Evolutionary conservation across 352 stramenopile species (phyloP).

Genomic region (Lagenidium sp.): DNA sequence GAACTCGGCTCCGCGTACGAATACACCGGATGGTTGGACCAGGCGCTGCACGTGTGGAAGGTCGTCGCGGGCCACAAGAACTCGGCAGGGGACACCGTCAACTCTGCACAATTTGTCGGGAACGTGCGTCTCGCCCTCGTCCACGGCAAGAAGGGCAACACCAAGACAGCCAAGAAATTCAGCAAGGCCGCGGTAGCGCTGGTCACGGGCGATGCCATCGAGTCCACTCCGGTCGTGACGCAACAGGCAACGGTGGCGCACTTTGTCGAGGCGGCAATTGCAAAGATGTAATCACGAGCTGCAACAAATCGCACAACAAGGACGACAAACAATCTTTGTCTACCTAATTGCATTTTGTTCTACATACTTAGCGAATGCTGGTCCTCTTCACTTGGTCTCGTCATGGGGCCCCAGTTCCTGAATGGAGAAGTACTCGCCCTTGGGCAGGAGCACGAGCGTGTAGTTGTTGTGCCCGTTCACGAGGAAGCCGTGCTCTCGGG

Average conservation of each 20-base stretch:
- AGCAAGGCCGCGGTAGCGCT: constrained; percentile 31
- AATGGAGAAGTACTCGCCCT: constrained; percentile 64
- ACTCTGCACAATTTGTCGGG: constrained; percentile 24
- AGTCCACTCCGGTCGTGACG: neutral
- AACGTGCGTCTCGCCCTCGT: constrained; percentile 59
- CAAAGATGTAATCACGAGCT: constrained; percentile 14
- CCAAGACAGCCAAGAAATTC: constrained; percentile 59
- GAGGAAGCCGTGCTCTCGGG: constrained; percentile 65
- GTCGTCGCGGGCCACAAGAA: constrained; percentile 12
- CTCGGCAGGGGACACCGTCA: constrained; percentile 3
- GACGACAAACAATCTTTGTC: no score
- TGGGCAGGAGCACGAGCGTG: constrained; percentile 54
- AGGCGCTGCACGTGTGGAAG: constrained; percentile 61
- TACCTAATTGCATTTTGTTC: no score
- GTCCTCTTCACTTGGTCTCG: constrained; percentile 23
- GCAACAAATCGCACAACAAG: neutral
- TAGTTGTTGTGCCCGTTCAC: constrained; percentile 73
- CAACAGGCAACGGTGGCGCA: constrained; percentile 19
- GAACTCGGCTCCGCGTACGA: constrained; percentile 57
- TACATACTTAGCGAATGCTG: no score
- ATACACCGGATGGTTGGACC: constrained; percentile 25
- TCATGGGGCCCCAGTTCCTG: constrained; percentile 67
- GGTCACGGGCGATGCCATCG: neutral
- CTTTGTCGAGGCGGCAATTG: constrained; percentile 54
- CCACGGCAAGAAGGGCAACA: constrained; percentile 50